phyloP scores from a whole-genome alignment of 169 alveolate genomes.

The Plasmodium inui region DNA sequence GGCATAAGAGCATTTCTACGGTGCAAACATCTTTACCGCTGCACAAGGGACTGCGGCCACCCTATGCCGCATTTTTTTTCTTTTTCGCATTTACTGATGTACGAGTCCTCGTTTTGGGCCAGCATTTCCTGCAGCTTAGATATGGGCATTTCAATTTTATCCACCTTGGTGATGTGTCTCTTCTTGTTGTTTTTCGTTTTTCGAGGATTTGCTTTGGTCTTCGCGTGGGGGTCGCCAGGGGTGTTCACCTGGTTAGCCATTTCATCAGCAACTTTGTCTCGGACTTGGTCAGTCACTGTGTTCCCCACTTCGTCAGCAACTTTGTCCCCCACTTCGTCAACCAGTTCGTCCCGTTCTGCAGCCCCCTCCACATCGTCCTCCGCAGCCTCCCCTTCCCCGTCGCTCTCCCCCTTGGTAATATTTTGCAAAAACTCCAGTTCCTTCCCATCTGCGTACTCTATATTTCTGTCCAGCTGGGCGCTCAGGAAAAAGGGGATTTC shows the following conservation, averaged over 20 bases:
- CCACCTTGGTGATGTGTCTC: conserved; percentile 12
- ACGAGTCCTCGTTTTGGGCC: conserved; percentile 33
- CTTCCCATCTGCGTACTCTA: conserved; percentile 36
- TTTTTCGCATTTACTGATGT: conserved; percentile 32
- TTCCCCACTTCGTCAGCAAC: background rate
- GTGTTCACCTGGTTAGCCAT: background rate
- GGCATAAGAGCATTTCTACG: background rate
- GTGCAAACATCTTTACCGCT: background rate
- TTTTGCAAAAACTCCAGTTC: conserved; percentile 46
- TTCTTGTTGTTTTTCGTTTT: conserved; percentile 8
- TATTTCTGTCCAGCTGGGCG: conserved; percentile 40
- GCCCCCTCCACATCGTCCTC: background rate
- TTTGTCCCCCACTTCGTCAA: background rate
- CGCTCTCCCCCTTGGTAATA: background rate
- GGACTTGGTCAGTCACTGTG: background rate
- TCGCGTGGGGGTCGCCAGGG: background rate
- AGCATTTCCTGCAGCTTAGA: conserved; percentile 64
- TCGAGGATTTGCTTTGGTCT: background rate
- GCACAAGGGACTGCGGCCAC: background rate
- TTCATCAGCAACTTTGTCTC: background rate
- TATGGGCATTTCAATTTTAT: background rate
- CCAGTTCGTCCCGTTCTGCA: background rate
- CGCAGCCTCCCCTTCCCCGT: background rate
- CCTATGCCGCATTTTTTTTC: background rate
- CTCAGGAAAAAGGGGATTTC: conserved; percentile 66